Evolutionary conservation across 768 basidiomycete genomes (phyloP).

Genomic region (Boletus sp.): DNA sequence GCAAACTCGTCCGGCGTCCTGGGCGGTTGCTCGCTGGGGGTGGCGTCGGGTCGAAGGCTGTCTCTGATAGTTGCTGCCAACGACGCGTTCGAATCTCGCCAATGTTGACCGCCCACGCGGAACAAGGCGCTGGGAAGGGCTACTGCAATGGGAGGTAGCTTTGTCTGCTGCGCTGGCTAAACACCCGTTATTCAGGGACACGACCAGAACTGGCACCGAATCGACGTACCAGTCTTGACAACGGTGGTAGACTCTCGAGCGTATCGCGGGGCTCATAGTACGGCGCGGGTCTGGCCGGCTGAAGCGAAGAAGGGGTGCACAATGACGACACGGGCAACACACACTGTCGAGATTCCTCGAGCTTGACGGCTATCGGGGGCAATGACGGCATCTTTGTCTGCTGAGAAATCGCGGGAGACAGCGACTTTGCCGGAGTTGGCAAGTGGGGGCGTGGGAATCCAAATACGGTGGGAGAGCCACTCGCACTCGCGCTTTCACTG

Average conservation of each 20-base stretch:
- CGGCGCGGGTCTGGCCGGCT: not conserved
- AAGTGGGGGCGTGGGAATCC: constrained; percentile 22
- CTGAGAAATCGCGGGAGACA: constrained; percentile 17
- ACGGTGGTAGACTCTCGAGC: constrained; percentile 4
- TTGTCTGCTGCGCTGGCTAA: not conserved
- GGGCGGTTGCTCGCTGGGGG: constrained; percentile 9
- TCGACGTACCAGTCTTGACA: constrained; percentile 10
- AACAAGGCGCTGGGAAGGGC: not conserved
- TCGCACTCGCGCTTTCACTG: not conserved
- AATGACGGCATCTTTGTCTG: constrained; percentile 23
- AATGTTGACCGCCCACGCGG: not conserved
- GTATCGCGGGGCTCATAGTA: not conserved
- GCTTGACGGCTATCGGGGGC: constrained; percentile 31
- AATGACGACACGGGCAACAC: not conserved
- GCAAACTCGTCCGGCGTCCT: constrained; percentile 23
- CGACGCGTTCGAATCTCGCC: not conserved
- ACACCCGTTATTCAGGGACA: not conserved
- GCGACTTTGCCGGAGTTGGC: constrained; percentile 29
- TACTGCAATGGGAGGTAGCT: not conserved
- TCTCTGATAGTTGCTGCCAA: constrained; percentile 15
- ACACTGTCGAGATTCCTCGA: constrained; percentile 16
- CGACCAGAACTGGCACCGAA: not conserved
- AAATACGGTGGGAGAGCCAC: constrained; percentile 15
- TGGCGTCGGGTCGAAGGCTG: not conserved
- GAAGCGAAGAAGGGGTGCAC: not conserved